Evolutionary conservation across 306 rosid species (phyloP), one percentile per base, ranked within the genome.

Genomic region (Adenanthera pavonina): DNA sequence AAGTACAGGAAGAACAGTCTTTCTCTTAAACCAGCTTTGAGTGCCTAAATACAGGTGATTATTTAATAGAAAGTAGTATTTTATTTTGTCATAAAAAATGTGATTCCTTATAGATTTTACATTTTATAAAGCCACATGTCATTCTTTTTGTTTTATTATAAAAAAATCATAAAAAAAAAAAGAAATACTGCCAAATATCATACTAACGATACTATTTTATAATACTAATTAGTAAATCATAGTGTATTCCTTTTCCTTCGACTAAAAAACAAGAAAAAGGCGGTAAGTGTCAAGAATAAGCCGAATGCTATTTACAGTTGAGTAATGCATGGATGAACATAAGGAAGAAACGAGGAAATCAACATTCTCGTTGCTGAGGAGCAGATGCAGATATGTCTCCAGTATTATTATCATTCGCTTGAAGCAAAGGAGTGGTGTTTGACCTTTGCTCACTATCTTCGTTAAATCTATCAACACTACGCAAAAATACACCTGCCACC

Each of bases 401-500:
- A 12, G 75, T 79, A 74, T 81, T 6, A n/a, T 25, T 57, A 25
- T 44, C 9, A 44, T 25, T 67, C 60, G 77, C 88, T 82, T 72
- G 86, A 59, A 92, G 97, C 89, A 91, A 90, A 0, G 91, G 94
- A 57, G 82, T 65, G 34, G 89, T 81, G 89, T 68, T 86, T 53
- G 88, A 76, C 67, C 87, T 78, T 40, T 88, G 72, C 77, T 80
- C 89, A 61, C 74, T 62, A 7, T 90, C 93, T 72, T 92, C 97
- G 0, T 92, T 57, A 81, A 59, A 92, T 85, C 85, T 90, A 78
- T 89, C 95, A 62, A 84, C 92, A 69, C 87, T 87, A 46, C 60
- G 85, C 74, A 94, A 51, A 88, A 89, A 92, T 75, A 89, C 60
- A 52, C 97, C 98, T 94, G 91, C 69, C 52, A 86, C 47, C 54